Percentiles rank a stretch among this genome's conserved stretches.
Evolutionary conservation across 129 eudicot species (phyloP).

Genomic region (Calendula officinalis): DNA sequence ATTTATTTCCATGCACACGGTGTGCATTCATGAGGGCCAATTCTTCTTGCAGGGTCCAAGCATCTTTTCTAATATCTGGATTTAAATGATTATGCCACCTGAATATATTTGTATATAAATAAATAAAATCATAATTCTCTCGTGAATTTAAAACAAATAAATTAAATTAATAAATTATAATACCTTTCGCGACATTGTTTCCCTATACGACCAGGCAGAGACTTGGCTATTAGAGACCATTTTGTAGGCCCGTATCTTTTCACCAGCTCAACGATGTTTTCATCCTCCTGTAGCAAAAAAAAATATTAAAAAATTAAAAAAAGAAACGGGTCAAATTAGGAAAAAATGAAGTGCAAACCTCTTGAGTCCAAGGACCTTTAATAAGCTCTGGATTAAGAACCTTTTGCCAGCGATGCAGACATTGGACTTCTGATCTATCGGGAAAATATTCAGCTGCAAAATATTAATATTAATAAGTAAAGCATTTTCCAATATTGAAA

Average conservation of each 20-base stretch:
- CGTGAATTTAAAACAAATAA: not conserved
- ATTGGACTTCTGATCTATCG: conserved; percentile 95
- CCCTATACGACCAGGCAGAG: conserved; percentile 96
- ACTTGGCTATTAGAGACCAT: conserved; percentile 95
- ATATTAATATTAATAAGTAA: conserved; percentile 29
- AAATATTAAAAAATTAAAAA: not conserved
- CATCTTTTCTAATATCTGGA: conserved; percentile 84
- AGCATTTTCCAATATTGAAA: not conserved
- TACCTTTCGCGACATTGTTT: conserved; percentile 99
- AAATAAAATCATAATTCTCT: no score
- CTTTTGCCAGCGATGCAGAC: conserved; percentile 99
- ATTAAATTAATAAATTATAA: not conserved
- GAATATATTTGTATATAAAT: conserved; percentile 20
- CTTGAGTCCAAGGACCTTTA: conserved; percentile 98
- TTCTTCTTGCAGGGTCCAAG: conserved; percentile 90
- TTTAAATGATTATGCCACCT: conserved; percentile 99
- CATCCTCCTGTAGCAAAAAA: conserved; percentile 75
- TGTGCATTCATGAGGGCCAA: conserved; percentile 74
- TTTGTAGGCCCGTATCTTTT: conserved; percentile 85
- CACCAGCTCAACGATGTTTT: conserved; percentile 69
- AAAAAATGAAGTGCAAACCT: conserved; percentile 47
- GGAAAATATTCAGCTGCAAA: conserved; percentile 88
- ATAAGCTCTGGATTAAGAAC: conserved; percentile 97
- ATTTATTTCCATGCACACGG: conserved; percentile 77
- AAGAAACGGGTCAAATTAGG: not conserved